Percentiles rank a stretch among this genome's conserved stretches.
Conservation (phyloP, 495 filamentous ascomycete genomes). For the Thermothielavioides terrestris region DNA sequence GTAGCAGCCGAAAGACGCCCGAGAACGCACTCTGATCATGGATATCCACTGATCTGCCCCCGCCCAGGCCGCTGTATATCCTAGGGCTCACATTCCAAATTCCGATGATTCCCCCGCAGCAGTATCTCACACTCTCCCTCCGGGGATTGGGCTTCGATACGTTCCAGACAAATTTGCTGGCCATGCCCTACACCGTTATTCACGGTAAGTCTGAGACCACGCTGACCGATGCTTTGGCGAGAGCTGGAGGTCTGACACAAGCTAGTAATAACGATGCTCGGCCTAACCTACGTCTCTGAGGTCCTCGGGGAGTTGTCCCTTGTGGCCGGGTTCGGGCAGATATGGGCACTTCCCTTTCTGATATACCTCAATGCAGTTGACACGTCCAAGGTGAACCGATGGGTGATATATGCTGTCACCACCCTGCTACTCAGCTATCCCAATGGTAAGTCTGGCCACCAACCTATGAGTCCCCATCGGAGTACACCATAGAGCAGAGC, state of each 20-base stretch:
- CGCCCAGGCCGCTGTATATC: constrained; percentile 51
- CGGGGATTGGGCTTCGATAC: constrained; percentile 57
- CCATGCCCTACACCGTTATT: constrained; percentile 31
- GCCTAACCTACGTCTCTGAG: constrained; percentile 44
- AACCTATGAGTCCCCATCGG: too few relatives aligned
- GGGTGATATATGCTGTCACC: constrained; percentile 49
- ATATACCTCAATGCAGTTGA: constrained; percentile 45
- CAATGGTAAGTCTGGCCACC: constrained; percentile 32
- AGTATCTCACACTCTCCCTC: constrained; percentile 61
- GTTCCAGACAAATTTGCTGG: constrained; percentile 53
- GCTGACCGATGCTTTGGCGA: too few relatives aligned
- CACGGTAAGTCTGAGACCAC: constrained; percentile 22
- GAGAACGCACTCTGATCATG: neutral
- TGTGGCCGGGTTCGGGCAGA: constrained; percentile 36
- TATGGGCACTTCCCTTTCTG: constrained; percentile 51
- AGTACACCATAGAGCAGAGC: neutral
- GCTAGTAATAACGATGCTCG: constrained; percentile 37
- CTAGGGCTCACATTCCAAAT: constrained; percentile 57
- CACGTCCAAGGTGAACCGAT: constrained; percentile 37
- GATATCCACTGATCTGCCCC: neutral
- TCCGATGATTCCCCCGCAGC: constrained; percentile 45
- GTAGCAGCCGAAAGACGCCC: neutral
- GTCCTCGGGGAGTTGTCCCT: constrained; percentile 42
- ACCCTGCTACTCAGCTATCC: constrained; percentile 51
- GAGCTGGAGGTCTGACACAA: neutral